These are phyloP conservation scores for Capsicum baccatum DNA, from an alignment of 257 asterid genomes.

Conservation along the genomic window DNA sequence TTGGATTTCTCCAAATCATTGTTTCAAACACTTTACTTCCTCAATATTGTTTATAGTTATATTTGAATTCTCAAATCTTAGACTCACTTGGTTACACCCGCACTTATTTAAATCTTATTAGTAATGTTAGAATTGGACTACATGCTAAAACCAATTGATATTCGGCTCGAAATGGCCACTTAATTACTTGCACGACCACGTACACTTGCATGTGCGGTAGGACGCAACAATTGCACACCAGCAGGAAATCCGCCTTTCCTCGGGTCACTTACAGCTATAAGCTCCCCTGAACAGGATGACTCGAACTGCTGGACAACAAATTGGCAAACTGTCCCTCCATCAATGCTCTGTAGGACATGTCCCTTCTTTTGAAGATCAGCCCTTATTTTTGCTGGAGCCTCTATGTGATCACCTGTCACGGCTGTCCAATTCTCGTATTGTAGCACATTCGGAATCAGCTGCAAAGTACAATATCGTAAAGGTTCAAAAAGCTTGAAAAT, in stretches of 20 bases:
- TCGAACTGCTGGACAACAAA: constrained; percentile 53
- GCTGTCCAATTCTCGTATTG: constrained; percentile 74
- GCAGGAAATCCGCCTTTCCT: constrained; percentile 81
- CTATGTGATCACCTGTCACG: constrained; percentile 62
- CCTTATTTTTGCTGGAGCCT: constrained; percentile 48
- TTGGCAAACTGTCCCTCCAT: constrained; percentile 67
- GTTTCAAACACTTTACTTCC: too few relatives aligned
- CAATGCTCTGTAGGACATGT: constrained; percentile 51
- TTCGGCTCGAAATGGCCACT: too few relatives aligned
- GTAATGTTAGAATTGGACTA: too few relatives aligned
- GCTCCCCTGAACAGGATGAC: constrained; percentile 36
- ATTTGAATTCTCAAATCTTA: too few relatives aligned
- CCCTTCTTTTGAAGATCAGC: constrained; percentile 51
- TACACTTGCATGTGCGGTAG: too few relatives aligned
- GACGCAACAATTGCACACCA: background rate
- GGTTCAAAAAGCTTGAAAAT: background rate
- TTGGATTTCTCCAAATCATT: too few relatives aligned
- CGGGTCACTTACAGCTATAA: constrained; percentile 68
- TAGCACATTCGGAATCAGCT: constrained; percentile 63
- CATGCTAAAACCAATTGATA: too few relatives aligned
- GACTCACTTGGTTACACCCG: too few relatives aligned
- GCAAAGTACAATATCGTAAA: constrained; percentile 30
- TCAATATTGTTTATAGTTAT: too few relatives aligned
- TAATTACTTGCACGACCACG: too few relatives aligned
- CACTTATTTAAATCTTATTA: too few relatives aligned